Base-by-base conservation (phyloP, 73 alveolate genomes). In the Paramecium pentaurelia region DNA sequence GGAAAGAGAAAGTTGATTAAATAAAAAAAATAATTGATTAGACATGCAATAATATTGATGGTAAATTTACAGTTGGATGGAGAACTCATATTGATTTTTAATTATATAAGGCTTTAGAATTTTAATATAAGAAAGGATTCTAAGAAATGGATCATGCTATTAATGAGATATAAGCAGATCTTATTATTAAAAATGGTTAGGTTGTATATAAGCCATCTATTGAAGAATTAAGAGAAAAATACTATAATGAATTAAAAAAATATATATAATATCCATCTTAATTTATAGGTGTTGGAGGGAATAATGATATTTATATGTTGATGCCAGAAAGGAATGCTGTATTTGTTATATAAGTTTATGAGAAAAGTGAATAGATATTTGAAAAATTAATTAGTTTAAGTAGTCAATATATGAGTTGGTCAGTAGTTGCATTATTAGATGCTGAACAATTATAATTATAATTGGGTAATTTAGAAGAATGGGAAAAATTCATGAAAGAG, bases 131-230 rank as follows among this genome's bases (percentile, higher is more conserved):
- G 86, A 97, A 95, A 88, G 99, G 99, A 30, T 94, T 99, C 86
- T 98, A 98, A 32, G 87, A 71, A 44, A 34, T 71, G 20, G 94
- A 88, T 30, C 71, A 88, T 36, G 51, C 70, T 77, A 93, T 95
- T 90, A 96, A 99, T 25, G 99, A 98, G 86, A 99, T 98, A 92
- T 96, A 98, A 51, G 98, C 99, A 22, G 99, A 99, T 93, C 91
- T 99, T 88, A 97, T 96, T 7, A 96, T 97, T 86, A 93, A 92
- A 64, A 96, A 95, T 92, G 96, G 75, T n/a, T 40, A 37, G 44
- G 73, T 98, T 20, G 96, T 94, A 54, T 96, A 98, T 89, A 97
- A 97, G 88, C 99, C 99, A 7, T 97, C 99, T 0, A 88, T 98
- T 27, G 99, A 99, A 80, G 99, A 98, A 86, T 95, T 99, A 54